Evolutionary conservation across 805 yeast species (phyloP).

Genomic region (Myxozyma mucilagina): DNA sequence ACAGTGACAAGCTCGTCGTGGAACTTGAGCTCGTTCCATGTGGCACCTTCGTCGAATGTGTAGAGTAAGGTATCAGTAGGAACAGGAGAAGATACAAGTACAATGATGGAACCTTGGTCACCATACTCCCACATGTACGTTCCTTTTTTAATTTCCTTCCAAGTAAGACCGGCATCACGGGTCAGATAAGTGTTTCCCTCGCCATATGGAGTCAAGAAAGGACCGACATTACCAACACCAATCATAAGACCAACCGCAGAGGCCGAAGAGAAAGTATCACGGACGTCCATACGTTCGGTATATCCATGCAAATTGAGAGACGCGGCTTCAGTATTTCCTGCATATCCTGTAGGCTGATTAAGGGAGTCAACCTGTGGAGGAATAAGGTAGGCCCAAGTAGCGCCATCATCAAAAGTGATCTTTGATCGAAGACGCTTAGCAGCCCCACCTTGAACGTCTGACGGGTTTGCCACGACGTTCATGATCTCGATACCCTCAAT

Average conservation of each 20-base stretch:
- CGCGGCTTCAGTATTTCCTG: conserved; percentile 56
- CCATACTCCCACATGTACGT: conserved; percentile 92
- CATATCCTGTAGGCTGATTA: conserved; percentile 59
- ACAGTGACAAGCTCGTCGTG: conserved; percentile 56
- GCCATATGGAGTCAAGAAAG: conserved; percentile 48
- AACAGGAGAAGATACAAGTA: conserved; percentile 61
- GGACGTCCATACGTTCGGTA: conserved; percentile 78
- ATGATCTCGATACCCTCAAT: conserved; percentile 81
- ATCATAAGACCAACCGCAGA: conserved; percentile 87
- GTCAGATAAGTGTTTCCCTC: conserved; percentile 74
- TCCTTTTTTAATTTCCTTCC: conserved; percentile 78
- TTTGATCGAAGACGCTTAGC: conserved; percentile 64
- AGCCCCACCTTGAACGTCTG: conserved; percentile 48
- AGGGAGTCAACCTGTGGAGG: conserved; percentile 70
- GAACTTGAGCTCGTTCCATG: conserved; percentile 72
- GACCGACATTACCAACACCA: conserved; percentile 94
- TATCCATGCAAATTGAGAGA: conserved; percentile 85
- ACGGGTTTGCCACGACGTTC: conserved; percentile 64
- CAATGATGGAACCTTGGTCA: conserved; percentile 86
- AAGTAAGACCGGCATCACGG: conserved; percentile 86
- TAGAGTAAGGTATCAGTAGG: conserved; percentile 60
- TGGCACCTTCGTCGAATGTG: conserved; percentile 76
- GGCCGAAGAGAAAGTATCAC: conserved; percentile 84
- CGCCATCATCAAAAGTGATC: conserved; percentile 89
- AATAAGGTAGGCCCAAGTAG: conserved; percentile 69